Evolutionary conservation across 441 rosid genomes (phyloP).

Genomic region (Adansonia gregorii): DNA sequence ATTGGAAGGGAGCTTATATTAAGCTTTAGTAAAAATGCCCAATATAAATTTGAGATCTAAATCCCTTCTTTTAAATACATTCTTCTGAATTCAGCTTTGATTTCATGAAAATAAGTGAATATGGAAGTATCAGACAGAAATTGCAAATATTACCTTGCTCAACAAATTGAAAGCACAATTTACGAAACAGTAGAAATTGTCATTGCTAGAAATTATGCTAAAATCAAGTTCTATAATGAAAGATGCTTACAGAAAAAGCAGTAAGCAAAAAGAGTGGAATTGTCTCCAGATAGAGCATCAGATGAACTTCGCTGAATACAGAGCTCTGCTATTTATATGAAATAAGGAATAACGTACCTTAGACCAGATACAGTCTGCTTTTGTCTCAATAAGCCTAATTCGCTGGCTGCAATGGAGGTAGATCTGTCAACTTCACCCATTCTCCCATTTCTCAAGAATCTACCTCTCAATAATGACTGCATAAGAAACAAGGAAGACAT

Average conservation of each 20-base stretch:
- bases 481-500: slow-evolving; percentile 20
- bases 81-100: not conserved
- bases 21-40: not conserved
- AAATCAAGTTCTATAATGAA: not conserved
- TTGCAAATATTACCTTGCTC: not conserved
- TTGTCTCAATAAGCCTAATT: slow-evolving; percentile 86
- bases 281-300: not conserved
- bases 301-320: not conserved
- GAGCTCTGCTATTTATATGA: not conserved
- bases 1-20: not conserved
- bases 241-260: not conserved
- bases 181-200: not conserved
- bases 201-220: not conserved
- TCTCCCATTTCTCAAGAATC: slow-evolving; percentile 84
- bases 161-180: not conserved
- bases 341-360: slow-evolving; percentile 54
- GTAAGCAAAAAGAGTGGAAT: not conserved
- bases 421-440: slow-evolving; percentile 56
- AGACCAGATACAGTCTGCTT: slow-evolving; percentile 89
- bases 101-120: not conserved
- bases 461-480: slow-evolving; percentile 89
- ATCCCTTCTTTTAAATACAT: not conserved
- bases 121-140: not conserved
- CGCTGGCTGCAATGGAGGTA: slow-evolving; percentile 79
- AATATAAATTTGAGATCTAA: not conserved